A percentile compares a stretch with the other conserved stretches of the same genome.
Evolutionary conservation across 306 rosid genomes (phyloP).

Genomic region (Mimosa pudica): DNA sequence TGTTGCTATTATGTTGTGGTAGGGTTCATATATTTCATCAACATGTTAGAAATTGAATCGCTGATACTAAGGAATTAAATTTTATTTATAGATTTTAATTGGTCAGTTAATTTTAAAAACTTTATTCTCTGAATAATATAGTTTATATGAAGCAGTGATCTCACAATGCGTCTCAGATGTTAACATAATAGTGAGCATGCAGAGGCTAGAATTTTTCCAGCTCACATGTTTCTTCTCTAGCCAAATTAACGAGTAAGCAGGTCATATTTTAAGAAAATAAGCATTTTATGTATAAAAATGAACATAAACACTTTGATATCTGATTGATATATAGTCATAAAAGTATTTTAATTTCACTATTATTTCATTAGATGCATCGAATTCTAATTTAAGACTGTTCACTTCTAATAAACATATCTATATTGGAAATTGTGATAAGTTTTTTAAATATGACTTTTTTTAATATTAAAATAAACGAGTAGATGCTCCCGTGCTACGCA

Average conservation of each 20-base stretch:
- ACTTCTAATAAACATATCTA: too few relatives aligned
- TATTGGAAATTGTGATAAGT: too few relatives aligned
- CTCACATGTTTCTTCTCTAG: not conserved
- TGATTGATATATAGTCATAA: too few relatives aligned
- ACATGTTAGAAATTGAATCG: not conserved
- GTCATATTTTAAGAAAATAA: not conserved
- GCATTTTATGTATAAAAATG: too few relatives aligned
- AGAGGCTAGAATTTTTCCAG: not conserved
- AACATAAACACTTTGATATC: not conserved
- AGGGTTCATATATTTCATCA: not conserved
- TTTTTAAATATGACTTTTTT: too few relatives aligned
- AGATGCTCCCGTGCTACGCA: too few relatives aligned
- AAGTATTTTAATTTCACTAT: too few relatives aligned
- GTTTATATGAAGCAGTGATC: not conserved
- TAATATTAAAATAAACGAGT: too few relatives aligned
- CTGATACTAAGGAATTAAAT: not conserved
- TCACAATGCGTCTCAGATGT: not conserved
- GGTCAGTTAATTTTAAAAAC: not conserved
- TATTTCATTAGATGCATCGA: too few relatives aligned
- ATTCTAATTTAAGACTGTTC: too few relatives aligned
- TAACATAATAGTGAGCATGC: not conserved
- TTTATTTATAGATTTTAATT: not conserved
- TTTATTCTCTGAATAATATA: not conserved
- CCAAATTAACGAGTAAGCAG: not conserved
- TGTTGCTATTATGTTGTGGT: slow-evolving; percentile 14